Conservation (phyloP, 2,329 filamentous ascomycete species). For the Colletotrichum plurivorum region DNA sequence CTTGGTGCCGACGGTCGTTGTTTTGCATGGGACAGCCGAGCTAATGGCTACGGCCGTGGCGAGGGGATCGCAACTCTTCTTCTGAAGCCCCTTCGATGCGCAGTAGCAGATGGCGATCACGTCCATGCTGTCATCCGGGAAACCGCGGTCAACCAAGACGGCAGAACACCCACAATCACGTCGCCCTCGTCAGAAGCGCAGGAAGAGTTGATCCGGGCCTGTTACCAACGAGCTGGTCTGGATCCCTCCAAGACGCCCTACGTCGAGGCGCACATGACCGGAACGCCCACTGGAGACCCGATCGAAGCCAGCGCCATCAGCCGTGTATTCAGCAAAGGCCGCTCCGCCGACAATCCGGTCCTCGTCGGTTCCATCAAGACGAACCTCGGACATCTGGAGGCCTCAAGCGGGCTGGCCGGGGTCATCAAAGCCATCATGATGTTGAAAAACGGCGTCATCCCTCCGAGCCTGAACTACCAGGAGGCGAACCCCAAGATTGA, state of each 20-base stretch:
- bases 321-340: constrained; percentile 55
- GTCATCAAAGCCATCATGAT: constrained; percentile 66
- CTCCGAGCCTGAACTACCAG: constrained; percentile 66
- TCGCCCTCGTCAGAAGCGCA: constrained; percentile 52
- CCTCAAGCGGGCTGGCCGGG: constrained; percentile 65
- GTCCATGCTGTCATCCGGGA: constrained; percentile 69
- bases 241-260: constrained; percentile 50
- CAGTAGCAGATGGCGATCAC: constrained; percentile 69
- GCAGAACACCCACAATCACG: constrained; percentile 46
- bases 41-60: constrained; percentile 75
- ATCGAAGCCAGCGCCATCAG: constrained; percentile 64
- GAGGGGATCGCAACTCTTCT: constrained; percentile 73
- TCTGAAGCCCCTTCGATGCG: constrained; percentile 71
- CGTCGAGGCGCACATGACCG: constrained; percentile 72
- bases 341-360: constrained; percentile 54
- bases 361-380: constrained; percentile 68
- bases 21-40: constrained; percentile 68
- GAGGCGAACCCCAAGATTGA: constrained; percentile 59
- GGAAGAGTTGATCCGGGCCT: constrained; percentile 47
- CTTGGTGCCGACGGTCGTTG: constrained; percentile 62
- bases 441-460: constrained; percentile 65
- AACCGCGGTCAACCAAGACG: constrained; percentile 70
- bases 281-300: constrained; percentile 69
- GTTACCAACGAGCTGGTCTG: constrained; percentile 46
- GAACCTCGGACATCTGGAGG: constrained; percentile 68